Base-by-base conservation (phyloP, 2,329 filamentous ascomycete species). In the Exophiala viscosa region DNA sequence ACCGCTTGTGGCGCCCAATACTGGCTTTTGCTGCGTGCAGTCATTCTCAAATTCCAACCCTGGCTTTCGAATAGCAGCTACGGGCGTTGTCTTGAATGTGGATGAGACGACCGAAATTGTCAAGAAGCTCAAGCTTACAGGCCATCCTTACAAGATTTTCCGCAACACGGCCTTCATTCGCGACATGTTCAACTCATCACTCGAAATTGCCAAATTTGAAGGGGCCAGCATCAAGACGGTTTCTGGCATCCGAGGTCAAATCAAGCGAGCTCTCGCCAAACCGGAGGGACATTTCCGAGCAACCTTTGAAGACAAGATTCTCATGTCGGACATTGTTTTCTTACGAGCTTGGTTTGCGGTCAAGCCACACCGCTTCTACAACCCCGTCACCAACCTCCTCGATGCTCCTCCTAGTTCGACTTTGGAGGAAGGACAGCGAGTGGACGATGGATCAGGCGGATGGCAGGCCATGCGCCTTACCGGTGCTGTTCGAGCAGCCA, bases 101-200 rank as follows among this genome's bases (percentile, higher is more conserved):
- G 93, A 99, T 68, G 91, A 97, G 73, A 89, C 87, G 36, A 91
- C 89, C 2, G 93, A 99, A 69, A 97, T 99, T 60, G 93, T 99
- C 70, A 99, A 99, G 81, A 99, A 99, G 78, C 85, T 99, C 67
- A 99, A 99, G 72, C 82, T 99, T 44, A 96, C 90, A 0, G 93
- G 93, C 55, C 80, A 83, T 43, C 91, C 93, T 1, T 95, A 93
- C 80, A 97, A 97, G 75, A 95, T 97, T 71, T 97, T 95, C 83
- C 96, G 96, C 73, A 99, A 99, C 76, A 99, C 93, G 0, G 91
- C 93, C 35, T 99, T 99, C 69, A 90, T 99, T 74, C 95, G 93
- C 71, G 90, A 95, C 73, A 99, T 99, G 93, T 99, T 99, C 79
- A 90, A 83, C 67, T 86, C 87, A 0, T 80, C 90, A 0, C 84